These are phyloP conservation scores for Pyrus betulifolia DNA, from an alignment of 306 rosid genomes.

Conservation along the genomic window DNA sequence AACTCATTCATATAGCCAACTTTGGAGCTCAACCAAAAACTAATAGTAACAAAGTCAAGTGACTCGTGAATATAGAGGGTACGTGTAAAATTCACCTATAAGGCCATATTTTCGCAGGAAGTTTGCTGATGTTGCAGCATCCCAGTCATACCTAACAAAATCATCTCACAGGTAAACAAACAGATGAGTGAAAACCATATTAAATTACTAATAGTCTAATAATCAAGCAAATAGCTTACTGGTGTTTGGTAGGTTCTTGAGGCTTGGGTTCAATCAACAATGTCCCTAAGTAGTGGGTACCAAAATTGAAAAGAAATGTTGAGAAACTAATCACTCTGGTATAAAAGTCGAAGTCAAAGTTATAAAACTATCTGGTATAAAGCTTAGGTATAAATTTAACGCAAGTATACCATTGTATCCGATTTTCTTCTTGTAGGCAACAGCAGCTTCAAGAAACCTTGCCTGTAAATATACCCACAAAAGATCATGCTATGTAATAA, in stretches of 20 bases:
- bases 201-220: slow-evolving; percentile 4
- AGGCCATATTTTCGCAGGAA: slow-evolving; percentile 84
- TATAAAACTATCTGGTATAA: background rate
- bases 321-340: background rate
- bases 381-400: background rate
- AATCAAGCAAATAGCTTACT: slow-evolving; percentile 37
- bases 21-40: background rate
- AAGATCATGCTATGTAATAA: background rate
- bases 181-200: background rate
- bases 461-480: slow-evolving; percentile 46
- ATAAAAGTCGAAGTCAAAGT: background rate
- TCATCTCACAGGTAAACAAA: slow-evolving; percentile 4
- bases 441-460: slow-evolving; percentile 82
- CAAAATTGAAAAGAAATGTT: background rate
- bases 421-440: slow-evolving; percentile 80
- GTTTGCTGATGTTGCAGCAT: slow-evolving; percentile 91
- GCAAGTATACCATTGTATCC: slow-evolving; percentile 69
- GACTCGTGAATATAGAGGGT: background rate
- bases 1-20: background rate
- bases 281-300: slow-evolving; percentile 48
- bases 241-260: slow-evolving; percentile 97
- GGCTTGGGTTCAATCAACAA: slow-evolving; percentile 93
- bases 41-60: background rate
- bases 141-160: slow-evolving; percentile 89
- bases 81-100: slow-evolving; percentile 29